These are phyloP conservation scores for Antitrichia curtipendula DNA, from an alignment of 225 moss, liverwort and hornwort genomes.

Conservation along the genomic window DNA sequence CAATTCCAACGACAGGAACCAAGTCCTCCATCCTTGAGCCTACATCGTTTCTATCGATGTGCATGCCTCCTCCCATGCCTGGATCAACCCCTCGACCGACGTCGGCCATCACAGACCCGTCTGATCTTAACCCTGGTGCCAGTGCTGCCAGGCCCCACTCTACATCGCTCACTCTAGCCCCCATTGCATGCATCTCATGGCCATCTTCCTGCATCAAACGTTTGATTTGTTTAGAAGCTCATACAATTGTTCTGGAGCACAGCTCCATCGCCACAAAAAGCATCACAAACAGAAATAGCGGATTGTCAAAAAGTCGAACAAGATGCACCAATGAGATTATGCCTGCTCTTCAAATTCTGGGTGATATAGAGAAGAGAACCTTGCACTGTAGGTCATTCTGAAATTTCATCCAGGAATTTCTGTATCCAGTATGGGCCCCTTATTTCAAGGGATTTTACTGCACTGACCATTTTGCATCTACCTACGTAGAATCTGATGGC, in stretches of 20 bases:
- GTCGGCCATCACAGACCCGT: constrained; percentile 40
- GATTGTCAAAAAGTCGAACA: neutral
- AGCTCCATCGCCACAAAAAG: neutral
- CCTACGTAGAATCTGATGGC: neutral
- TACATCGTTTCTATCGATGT: constrained; percentile 33
- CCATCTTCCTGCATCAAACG: constrained; percentile 52
- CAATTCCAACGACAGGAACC: constrained; percentile 42
- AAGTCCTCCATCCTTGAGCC: constrained; percentile 45
- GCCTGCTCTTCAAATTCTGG: neutral
- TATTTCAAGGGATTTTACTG: neutral
- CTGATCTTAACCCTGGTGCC: constrained; percentile 31
- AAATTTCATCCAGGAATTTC: neutral
- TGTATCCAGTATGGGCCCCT: neutral
- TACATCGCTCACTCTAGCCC: constrained; percentile 33
- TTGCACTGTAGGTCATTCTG: neutral
- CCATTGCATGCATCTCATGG: constrained; percentile 53
- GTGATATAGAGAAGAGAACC: neutral
- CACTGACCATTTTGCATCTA: neutral
- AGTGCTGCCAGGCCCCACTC: constrained; percentile 43
- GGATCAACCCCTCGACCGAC: constrained; percentile 23
- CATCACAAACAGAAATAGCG: neutral
- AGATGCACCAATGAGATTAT: neutral
- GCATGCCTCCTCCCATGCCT: constrained; percentile 32
- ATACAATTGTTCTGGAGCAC: neutral
- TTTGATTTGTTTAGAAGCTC: neutral